Evolutionary conservation across 768 basidiomycete species (phyloP), one percentile per base, ranked within the genome.

Genomic region (Pulveroboletus sp.): DNA sequence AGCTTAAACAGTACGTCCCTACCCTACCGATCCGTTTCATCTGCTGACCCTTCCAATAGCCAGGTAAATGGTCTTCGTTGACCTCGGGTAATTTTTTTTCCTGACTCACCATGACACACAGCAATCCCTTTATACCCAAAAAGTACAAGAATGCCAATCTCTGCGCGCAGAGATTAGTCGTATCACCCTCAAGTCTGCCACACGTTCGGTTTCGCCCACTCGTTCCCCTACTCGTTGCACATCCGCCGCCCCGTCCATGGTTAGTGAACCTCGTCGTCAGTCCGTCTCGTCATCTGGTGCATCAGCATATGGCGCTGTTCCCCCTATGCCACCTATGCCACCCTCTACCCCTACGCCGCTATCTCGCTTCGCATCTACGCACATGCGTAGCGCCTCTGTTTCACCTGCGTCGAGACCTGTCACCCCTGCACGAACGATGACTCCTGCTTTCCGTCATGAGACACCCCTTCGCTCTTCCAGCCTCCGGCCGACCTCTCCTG

Each of bases 91-190:
- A 23, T 43, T 40, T 52, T 48, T 53, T 43, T 47, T 49, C n/a
- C n/a, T 50, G 26, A 26, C 51, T 56, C 31, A 59, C 48, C 17
- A 40, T 59, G 53, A 49, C 36, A 55, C 49, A 54, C 61, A 86
- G 85, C 79, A 81, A 65, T 63, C 74, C 45, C 73, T 77, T 64
- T 82, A 81, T 68, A 70, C 75, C 55, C 79, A 82, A 73, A 84
- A 84, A 76, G 75, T 79, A 49, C 83, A 83, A 70, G 86, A 88
- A 70, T 81, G 76, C 62, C 82, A 84, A 63, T 74, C 75, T 58
- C 75, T 88, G 37, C 82, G 81, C 47, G 75, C 76, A 49, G 86
- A 89, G 70, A 68, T 85, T 47, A 80, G 70, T 68, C 79, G 84
- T 44, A 62, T 76, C 55, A 79, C 57, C 22, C 53, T 69, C 22